Conservation (phyloP, 768 basidiomycete genomes). For the Vishniacozyma victoriae region DNA sequence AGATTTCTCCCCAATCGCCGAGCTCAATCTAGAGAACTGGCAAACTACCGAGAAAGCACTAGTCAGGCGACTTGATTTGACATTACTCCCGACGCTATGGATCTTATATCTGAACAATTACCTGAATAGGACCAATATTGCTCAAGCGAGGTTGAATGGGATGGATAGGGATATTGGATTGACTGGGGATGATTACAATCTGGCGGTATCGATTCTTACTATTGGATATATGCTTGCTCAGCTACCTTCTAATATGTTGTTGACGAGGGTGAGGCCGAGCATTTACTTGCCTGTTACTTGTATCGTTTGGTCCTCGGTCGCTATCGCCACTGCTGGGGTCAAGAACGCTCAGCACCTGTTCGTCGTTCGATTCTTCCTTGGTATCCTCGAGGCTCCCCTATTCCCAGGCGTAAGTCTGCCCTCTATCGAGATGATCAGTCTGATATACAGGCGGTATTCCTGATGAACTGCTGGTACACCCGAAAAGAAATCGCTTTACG, state of each 20-base stretch:
- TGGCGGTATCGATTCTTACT: constrained; percentile 36
- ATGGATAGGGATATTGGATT: constrained; percentile 26
- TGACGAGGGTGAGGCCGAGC: not conserved
- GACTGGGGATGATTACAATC: constrained; percentile 20
- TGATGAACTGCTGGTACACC: constrained; percentile 32
- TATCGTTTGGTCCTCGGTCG: constrained; percentile 33
- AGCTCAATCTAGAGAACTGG: no score
- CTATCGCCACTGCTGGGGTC: constrained; percentile 34
- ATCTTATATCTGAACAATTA: no score
- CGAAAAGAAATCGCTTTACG: constrained; percentile 35
- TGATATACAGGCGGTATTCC: no score
- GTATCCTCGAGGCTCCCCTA: constrained; percentile 30
- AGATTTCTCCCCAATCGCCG: no score
- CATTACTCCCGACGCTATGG: no score
- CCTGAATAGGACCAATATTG: constrained; percentile 32
- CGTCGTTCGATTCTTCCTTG: constrained; percentile 26
- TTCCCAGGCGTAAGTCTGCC: constrained; percentile 42
- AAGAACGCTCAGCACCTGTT: constrained; percentile 29
- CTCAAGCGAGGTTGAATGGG: constrained; percentile 23
- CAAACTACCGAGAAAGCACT: no score
- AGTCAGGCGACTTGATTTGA: no score
- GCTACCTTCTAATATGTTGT: constrained; percentile 42
- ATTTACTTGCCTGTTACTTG: constrained; percentile 33
- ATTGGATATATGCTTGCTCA: constrained; percentile 42
- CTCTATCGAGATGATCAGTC: not conserved